Percentiles rank a stretch among this genome's conserved stretches.
These are phyloP conservation scores for Phoma sp. DNA, from an alignment of 2,329 filamentous ascomycete genomes.

Conservation along the genomic window DNA sequence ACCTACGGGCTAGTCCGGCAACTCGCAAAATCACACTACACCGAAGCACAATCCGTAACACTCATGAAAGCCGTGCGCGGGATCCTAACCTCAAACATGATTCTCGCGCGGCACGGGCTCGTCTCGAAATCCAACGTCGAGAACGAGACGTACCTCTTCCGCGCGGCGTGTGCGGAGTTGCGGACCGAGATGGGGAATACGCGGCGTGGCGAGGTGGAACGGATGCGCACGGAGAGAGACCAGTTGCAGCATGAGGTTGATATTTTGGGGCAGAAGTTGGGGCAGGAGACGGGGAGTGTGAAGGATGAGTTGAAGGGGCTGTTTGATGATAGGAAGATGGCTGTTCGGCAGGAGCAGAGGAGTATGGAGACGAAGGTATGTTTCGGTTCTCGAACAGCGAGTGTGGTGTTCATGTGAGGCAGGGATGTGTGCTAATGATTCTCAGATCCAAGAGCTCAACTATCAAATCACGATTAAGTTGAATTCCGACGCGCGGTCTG, in stretches of 20 bases:
- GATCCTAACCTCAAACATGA: constrained; percentile 79
- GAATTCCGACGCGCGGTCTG: constrained; percentile 88
- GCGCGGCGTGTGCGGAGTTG: constrained; percentile 90
- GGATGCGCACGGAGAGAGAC: constrained; percentile 81
- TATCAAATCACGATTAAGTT: constrained; percentile 94
- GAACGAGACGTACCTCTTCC: constrained; percentile 93
- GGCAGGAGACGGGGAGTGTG: constrained; percentile 80
- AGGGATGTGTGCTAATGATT: no score
- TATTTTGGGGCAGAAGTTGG: constrained; percentile 82
- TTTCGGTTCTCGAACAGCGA: no score
- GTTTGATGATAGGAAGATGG: constrained; percentile 96
- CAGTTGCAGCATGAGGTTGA: constrained; percentile 95
- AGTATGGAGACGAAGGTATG: constrained; percentile 77
- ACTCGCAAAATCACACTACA: constrained; percentile 75
- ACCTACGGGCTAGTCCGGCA: constrained; percentile 88
- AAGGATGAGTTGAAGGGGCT: constrained; percentile 94
- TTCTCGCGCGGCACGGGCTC: constrained; percentile 78
- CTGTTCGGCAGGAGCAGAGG: constrained; percentile 86
- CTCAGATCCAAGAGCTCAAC: constrained; percentile 93
- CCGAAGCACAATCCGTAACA: constrained; percentile 75
- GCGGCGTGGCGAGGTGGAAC: constrained; percentile 77
- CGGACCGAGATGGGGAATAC: constrained; percentile 84
- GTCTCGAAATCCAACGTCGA: constrained; percentile 93
- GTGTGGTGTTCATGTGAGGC: no score
- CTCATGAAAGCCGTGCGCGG: constrained; percentile 91